Evolutionary conservation across 2,329 filamentous ascomycete species (phyloP), one percentile per base, ranked within the genome.

Genomic region (Coleophoma eucalyptorum): DNA sequence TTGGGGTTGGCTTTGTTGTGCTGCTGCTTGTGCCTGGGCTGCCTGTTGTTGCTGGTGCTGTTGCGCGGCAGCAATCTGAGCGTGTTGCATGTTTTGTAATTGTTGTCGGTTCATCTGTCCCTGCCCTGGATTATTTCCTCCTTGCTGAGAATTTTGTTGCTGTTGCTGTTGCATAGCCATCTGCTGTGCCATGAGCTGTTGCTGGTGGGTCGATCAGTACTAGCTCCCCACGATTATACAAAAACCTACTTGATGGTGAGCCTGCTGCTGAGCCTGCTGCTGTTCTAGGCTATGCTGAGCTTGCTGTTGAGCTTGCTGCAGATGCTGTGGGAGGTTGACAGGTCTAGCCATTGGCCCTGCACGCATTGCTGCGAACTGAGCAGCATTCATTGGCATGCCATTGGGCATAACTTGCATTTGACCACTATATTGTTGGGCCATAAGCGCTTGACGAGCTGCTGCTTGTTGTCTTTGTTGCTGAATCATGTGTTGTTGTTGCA

Each of bases 381-480:
- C 76, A 19, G 67, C 69, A 43, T 67, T 79, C 63, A 82, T 75
- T 52, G 70, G 59, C 65, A 83, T 78, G 3, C 72, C 75, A 64
- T 84, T 79, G 34, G 72, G 77, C 59, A 81, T 77, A 16, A 72
- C 71, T 54, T 73, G 74, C 16, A 72, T 70, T 70, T 84, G 79
- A 44, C 76, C 75, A 43, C 67, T 73, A 50, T 70, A 72, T 56
- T 83, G 79, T 56, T 82, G 78, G 15, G 73, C 72, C 69, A 83
- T 72, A 52, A 81, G 66, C 6, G 72, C 71, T 55, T 84, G 79
- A 46, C 76, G 70, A 19, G 69, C 68, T 50, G 77, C 62, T 50
- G 62, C 58, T 33, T 62, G 59, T 43, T 59, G 60, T 35, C 58
- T 52, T 37, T 81, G 78, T 55, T 81, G 78, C 42, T 84, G 80